Evolutionary conservation across 1,284 basidiomycete species (phyloP).

Genomic region (Fereydounia khargensis): DNA sequence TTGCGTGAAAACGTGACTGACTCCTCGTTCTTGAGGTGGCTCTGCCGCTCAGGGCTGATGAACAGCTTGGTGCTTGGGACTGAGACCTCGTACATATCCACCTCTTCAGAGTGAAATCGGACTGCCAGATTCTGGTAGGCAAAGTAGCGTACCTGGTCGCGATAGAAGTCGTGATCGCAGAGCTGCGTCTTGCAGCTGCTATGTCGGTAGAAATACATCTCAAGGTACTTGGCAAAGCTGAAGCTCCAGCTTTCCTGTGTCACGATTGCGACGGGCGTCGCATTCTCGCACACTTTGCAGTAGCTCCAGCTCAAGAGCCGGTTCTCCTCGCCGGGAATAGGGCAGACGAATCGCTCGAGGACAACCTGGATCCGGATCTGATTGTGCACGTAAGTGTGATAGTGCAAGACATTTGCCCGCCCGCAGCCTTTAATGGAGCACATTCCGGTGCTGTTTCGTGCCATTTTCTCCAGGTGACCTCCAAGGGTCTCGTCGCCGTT

Average conservation of each 20-base stretch:
- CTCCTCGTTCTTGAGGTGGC: slow-evolving; percentile 84
- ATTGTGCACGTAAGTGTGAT: slow-evolving; percentile 84
- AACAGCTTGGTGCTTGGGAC: slow-evolving; percentile 85
- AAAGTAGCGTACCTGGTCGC: slow-evolving; percentile 90
- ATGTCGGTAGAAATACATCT: slow-evolving; percentile 83
- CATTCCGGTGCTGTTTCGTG: slow-evolving; percentile 67
- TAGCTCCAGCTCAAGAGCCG: slow-evolving; percentile 88
- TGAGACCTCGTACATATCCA: slow-evolving; percentile 77
- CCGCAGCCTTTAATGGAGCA: slow-evolving; percentile 83
- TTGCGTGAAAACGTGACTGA: slow-evolving; percentile 74
- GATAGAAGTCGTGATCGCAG: slow-evolving; percentile 91
- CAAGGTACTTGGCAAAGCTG: slow-evolving; percentile 89
- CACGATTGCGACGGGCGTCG: slow-evolving; percentile 77
- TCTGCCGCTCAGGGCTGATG: slow-evolving; percentile 77
- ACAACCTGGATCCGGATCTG: slow-evolving; percentile 76
- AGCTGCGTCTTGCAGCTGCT: slow-evolving; percentile 73
- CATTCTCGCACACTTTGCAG: slow-evolving; percentile 65
- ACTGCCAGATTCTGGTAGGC: slow-evolving; percentile 71
- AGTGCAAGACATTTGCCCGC: slow-evolving; percentile 77
- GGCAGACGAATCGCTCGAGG: slow-evolving; percentile 53
- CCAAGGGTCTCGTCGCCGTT: slow-evolving; percentile 88
- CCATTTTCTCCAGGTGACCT: slow-evolving; percentile 80
- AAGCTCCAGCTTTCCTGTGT: slow-evolving; percentile 90
- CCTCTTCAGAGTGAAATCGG: slow-evolving; percentile 81
- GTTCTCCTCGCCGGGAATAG: slow-evolving; percentile 63